Conservation (phyloP, 2,329 filamentous ascomycete genomes). For the Ophiostoma tasmaniense region DNA sequence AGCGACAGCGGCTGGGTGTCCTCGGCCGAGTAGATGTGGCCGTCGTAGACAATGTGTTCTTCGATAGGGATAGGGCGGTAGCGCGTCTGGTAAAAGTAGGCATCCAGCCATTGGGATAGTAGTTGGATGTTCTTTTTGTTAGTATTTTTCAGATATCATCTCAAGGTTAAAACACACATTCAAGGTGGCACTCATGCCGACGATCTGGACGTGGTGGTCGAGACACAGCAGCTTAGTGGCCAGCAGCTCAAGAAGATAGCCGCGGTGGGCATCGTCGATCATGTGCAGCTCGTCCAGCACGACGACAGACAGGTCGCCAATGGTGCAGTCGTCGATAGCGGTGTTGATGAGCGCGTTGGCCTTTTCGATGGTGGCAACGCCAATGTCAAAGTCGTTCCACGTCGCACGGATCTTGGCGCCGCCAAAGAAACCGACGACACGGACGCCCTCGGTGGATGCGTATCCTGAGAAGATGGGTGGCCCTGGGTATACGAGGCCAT, state of each 20-base stretch:
- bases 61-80: conserved; percentile 69
- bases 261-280: conserved; percentile 67
- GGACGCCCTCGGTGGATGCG: conserved; percentile 40
- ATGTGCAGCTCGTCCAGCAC: conserved; percentile 77
- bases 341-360: conserved; percentile 66
- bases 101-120: conserved; percentile 61
- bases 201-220: conserved; percentile 58
- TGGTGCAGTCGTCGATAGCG: conserved; percentile 61
- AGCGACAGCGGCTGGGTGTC: conserved; percentile 32
- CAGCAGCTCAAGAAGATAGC: conserved; percentile 67
- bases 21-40: conserved; percentile 55
- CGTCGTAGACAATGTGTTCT: conserved; percentile 65
- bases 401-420: conserved; percentile 58
- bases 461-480: conserved; percentile 20
- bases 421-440: conserved; percentile 66
- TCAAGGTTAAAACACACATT: conserved; percentile 40
- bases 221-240: conserved; percentile 64
- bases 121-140: conserved; percentile 51
- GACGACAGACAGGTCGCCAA: conserved; percentile 56
- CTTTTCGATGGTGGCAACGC: conserved; percentile 74
- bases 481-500: conserved; percentile 37
- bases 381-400: conserved; percentile 70
- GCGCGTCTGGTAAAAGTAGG: conserved; percentile 62
- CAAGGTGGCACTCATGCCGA: conserved; percentile 74
- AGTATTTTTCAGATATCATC: neutral